Evolutionary conservation across 139 green algal genomes (phyloP), one percentile per base, ranked within the genome.

Genomic region (Chlorella ohadii): DNA sequence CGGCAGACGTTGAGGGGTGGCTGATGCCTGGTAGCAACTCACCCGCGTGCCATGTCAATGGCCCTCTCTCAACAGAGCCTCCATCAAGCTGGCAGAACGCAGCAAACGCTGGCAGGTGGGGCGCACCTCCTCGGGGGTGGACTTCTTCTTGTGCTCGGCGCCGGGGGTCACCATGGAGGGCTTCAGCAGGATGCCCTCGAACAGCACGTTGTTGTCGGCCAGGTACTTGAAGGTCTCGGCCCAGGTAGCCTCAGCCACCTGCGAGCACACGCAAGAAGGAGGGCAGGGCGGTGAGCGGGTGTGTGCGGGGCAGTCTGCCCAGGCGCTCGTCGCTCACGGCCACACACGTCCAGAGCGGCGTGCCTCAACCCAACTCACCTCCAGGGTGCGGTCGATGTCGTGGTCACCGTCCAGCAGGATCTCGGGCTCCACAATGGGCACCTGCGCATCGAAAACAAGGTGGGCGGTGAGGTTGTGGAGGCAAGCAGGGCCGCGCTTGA

Each of bases 181-280:
- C 96, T 99, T 99, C 71, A 99, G 93, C 76, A 99, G 95, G 94
- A 99, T 99, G 79, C 97, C 97, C 95, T 99, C 97, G 83, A 99
- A 98, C 90, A 99, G 84, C 75, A 99, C 97, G 79, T 96, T 92
- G 76, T 98, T 94, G 93, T 99, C 96, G 31, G 95, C 96, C 81
- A 99, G 88, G 93, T 96, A 98, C 94, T 99, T 99, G 95, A 99
- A 99, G 85, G 96, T 98, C 93, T 98, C 92, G 41, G 97, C 95
- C 97, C 97, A 99, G 67, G 94, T 91, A 57, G 84, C 90, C 91
- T 96, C 82, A 66, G 94, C 93, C 6, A 98, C 95, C 91, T 96
- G 88, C 78, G 25, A 38, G 27, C n/a, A n/a, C n/a, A n/a, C n/a
- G n/a, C n/a, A n/a, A n/a, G n/a, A n/a, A n/a, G n/a, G n/a, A n/a